Conservation (phyloP, 202 grass and related monocot species). For the Setaria italica region DNA sequence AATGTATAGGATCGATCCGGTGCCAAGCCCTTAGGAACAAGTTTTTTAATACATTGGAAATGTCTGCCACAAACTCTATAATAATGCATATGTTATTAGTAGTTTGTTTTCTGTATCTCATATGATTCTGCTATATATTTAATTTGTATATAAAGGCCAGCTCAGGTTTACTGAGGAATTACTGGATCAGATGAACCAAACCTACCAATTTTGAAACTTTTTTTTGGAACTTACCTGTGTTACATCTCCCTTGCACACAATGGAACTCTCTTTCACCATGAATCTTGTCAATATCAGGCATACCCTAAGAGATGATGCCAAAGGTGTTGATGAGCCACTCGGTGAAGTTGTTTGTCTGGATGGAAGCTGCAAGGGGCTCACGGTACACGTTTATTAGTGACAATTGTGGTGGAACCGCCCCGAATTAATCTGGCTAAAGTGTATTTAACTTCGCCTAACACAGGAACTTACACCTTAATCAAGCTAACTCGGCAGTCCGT, state of each 20-base stretch:
- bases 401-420: no score
- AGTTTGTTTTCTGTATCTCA: constrained; percentile 14
- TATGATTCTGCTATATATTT: neutral
- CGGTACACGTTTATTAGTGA: constrained; percentile 53
- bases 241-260: neutral
- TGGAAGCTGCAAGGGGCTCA: constrained; percentile 64
- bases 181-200: neutral
- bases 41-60: neutral
- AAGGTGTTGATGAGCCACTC: constrained; percentile 75
- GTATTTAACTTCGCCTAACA: no score
- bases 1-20: neutral
- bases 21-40: neutral
- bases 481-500: no score
- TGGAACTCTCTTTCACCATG: constrained; percentile 30
- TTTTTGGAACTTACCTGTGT: neutral
- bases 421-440: no score
- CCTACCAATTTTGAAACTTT: neutral
- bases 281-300: constrained; percentile 53
- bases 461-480: no score
- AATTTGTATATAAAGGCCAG: neutral
- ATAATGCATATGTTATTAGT: neutral
- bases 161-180: neutral
- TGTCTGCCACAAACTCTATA: neutral
- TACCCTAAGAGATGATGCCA: constrained; percentile 62
- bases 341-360: constrained; percentile 72